Evolutionary conservation across 2,329 filamentous ascomycete genomes (phyloP).

Genomic region (Grosmannia huntii): DNA sequence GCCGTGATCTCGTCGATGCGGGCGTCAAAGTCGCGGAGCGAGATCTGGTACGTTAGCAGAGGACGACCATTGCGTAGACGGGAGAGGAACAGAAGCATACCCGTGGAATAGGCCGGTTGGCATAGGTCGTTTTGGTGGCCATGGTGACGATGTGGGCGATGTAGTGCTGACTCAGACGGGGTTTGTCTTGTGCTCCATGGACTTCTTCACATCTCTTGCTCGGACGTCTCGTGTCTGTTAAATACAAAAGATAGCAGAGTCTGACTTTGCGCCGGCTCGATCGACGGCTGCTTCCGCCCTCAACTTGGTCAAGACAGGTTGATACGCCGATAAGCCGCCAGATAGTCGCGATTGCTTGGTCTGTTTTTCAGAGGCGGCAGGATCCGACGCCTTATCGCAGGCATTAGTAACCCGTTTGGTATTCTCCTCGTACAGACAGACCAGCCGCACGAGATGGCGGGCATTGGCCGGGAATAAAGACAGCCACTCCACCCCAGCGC

Average conservation of each 20-base stretch:
- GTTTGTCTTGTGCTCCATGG: not conserved
- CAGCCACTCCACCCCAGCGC: not conserved
- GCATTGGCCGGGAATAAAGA: not conserved
- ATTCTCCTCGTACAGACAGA: too few species aligned
- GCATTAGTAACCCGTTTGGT: not conserved
- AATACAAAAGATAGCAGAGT: not conserved
- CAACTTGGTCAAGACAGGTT: not conserved
- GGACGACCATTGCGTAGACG: not conserved
- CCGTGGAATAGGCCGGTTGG: not conserved
- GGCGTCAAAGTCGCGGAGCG: conserved; percentile 37
- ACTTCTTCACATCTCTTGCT: not conserved
- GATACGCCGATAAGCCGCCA: not conserved
- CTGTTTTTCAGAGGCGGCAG: not conserved
- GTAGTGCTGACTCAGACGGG: not conserved
- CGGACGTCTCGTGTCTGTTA: not conserved
- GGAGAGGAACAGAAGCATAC: not conserved
- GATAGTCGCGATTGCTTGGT: not conserved
- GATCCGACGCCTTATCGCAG: not conserved
- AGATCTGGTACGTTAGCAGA: conserved; percentile 24
- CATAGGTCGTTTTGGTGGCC: not conserved
- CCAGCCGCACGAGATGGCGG: not conserved
- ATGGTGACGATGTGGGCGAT: not conserved
- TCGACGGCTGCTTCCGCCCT: not conserved
- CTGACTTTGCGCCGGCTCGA: not conserved
- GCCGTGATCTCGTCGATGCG: conserved; percentile 40